A percentile compares a stretch with the other conserved stretches of the same genome.
phyloP scores from a whole-genome alignment of 2,329 filamentous ascomycete species.

The Alternaria tenuissima region DNA sequence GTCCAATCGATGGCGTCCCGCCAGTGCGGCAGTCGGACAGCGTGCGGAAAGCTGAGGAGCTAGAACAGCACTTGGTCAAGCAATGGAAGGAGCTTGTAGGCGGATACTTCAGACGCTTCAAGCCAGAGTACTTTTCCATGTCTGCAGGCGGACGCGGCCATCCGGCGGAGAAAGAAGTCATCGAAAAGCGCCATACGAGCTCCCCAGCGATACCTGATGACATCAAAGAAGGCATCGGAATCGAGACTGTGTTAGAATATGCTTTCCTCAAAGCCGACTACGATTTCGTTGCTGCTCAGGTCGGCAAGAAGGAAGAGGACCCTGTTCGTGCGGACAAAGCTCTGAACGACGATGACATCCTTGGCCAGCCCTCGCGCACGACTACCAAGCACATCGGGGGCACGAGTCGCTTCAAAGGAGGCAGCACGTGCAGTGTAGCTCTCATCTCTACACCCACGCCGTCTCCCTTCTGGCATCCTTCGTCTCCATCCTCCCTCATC shows the following conservation, averaged over 20 bases:
- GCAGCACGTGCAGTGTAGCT: constrained; percentile 88
- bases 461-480: constrained; percentile 93
- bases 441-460: constrained; percentile 92
- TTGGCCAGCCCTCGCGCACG: constrained; percentile 67
- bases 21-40: constrained; percentile 55
- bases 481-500: constrained; percentile 81
- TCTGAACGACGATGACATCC: constrained; percentile 83
- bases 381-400: constrained; percentile 71
- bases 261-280: constrained; percentile 93
- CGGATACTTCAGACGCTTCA: constrained; percentile 93
- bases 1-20: constrained; percentile 34
- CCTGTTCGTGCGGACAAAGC: constrained; percentile 75
- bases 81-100: constrained; percentile 87
- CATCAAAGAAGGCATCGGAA: constrained; percentile 60
- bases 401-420: constrained; percentile 83
- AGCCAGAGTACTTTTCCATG: constrained; percentile 76
- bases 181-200: constrained; percentile 34
- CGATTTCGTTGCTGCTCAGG: constrained; percentile 91
- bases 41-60: constrained; percentile 67
- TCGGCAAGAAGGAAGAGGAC: constrained; percentile 78
- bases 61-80: constrained; percentile 75
- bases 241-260: constrained; percentile 85
- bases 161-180: constrained; percentile 43
- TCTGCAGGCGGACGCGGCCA: constrained; percentile 50
- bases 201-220: constrained; percentile 35